Conservation (phyloP, 805 yeast genomes). For the Starmerella vaccinii region DNA sequence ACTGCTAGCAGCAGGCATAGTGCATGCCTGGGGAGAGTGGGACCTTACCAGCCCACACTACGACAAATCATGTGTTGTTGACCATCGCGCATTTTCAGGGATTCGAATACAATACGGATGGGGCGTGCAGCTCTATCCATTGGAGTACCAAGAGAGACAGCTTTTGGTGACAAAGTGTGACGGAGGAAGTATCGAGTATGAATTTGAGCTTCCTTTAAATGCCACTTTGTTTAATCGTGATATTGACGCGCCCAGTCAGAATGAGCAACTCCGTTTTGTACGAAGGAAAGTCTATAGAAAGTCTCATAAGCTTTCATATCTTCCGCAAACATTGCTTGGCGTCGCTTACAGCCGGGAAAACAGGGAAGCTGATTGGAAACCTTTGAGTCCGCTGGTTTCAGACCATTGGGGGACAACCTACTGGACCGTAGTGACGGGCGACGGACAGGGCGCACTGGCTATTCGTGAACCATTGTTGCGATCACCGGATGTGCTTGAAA, state of each 20-base stretch:
- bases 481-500: constrained; percentile 19
- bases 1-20: neutral
- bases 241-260: neutral
- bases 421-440: neutral
- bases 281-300: constrained; percentile 3
- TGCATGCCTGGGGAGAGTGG: neutral
- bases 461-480: constrained; percentile 10
- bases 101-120: constrained; percentile 11
- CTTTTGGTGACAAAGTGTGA: constrained; percentile 8
- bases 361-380: neutral
- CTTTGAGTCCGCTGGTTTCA: constrained; percentile 11
- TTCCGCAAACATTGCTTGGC: constrained; percentile 16
- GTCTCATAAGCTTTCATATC: neutral
- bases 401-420: constrained; percentile 8
- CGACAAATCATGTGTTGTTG: constrained; percentile 9
- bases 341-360: neutral
- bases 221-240: constrained; percentile 8
- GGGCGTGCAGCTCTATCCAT: neutral
- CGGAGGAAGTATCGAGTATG: constrained; percentile 4
- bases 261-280: constrained; percentile 1
- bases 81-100: constrained; percentile 14
- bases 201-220: neutral
- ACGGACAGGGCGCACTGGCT: neutral
- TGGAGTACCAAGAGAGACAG: neutral
- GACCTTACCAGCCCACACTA: neutral